A percentile compares a stretch with the other conserved stretches of the same genome.
phyloP scores from a whole-genome alignment of 2,329 filamentous ascomycete genomes.

The Fusarium mangiferae region DNA sequence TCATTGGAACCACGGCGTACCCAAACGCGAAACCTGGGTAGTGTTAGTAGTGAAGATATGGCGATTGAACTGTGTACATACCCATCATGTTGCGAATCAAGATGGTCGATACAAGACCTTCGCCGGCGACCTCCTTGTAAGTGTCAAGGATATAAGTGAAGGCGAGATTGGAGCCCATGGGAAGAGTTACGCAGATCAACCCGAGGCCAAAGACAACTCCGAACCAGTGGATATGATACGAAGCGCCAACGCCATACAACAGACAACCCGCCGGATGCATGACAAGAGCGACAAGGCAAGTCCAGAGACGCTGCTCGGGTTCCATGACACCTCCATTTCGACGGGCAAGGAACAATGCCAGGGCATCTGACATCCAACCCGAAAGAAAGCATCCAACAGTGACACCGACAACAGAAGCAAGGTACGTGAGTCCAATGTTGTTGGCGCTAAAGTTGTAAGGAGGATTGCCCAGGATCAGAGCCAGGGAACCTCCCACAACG shows the following conservation, averaged over 20 bases:
- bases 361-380: slow-evolving; percentile 34
- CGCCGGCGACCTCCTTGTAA: slow-evolving; percentile 3
- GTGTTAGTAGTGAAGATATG: not conserved
- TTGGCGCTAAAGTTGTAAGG: not conserved
- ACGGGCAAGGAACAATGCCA: slow-evolving; percentile 34
- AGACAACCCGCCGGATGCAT: slow-evolving; percentile 39
- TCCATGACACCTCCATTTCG: slow-evolving; percentile 41
- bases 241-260: slow-evolving; percentile 31
- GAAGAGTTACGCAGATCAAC: not conserved
- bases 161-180: not conserved
- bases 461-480: not conserved
- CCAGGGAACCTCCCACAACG: not conserved
- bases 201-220: slow-evolving; percentile 30
- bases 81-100: slow-evolving; percentile 8
- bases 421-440: not conserved
- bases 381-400: slow-evolving; percentile 18
- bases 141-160: slow-evolving; percentile 12
- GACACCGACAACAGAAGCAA: not conserved
- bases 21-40: not conserved
- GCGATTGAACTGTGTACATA: not conserved
- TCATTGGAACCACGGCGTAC: slow-evolving; percentile 1
- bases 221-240: slow-evolving; percentile 39
- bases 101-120: not conserved
- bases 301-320: slow-evolving; percentile 42
- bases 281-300: slow-evolving; percentile 31